A percentile compares a stretch with the other conserved stretches of the same genome.
These are phyloP conservation scores for Hemerocallis citrina DNA, from an alignment of 106 monocot genomes.

Conservation along the genomic window DNA sequence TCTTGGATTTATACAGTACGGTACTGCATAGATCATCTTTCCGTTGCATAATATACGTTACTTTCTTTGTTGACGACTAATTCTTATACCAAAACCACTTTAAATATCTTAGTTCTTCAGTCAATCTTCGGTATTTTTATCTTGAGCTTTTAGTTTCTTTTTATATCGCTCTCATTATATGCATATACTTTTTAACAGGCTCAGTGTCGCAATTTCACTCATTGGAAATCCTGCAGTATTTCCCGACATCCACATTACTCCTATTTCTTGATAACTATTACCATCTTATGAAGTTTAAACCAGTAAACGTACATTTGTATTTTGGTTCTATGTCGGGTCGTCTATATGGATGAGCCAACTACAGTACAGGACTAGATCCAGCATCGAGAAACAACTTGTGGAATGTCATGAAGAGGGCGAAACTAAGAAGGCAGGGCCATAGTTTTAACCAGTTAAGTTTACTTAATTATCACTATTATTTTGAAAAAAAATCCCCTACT, in stretches of 20 bases:
- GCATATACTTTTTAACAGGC: slow-evolving; percentile 20
- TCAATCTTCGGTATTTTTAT: no score
- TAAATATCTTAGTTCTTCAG: no score
- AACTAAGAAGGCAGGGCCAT: slow-evolving; percentile 46
- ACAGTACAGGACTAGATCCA: slow-evolving; percentile 83
- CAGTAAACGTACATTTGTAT: not conserved
- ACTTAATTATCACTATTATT: not conserved
- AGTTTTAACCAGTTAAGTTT: slow-evolving; percentile 61
- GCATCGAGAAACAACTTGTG: slow-evolving; percentile 66
- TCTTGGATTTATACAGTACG: no score
- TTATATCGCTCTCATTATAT: no score
- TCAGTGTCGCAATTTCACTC: slow-evolving; percentile 59
- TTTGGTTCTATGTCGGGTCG: slow-evolving; percentile 22
- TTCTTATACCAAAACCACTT: no score
- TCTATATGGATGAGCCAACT: slow-evolving; percentile 88
- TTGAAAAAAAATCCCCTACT: no score
- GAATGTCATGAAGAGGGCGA: slow-evolving; percentile 53
- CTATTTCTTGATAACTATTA: not conserved
- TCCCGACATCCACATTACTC: no score
- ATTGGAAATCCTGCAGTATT: slow-evolving; percentile 56
- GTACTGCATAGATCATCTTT: no score
- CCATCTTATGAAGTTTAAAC: not conserved
- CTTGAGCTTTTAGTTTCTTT: no score
- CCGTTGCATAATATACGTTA: no score
- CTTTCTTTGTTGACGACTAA: no score